These are phyloP conservation scores for Nicotiana paniculata DNA, from an alignment of 257 asterid genomes.

Conservation along the genomic window DNA sequence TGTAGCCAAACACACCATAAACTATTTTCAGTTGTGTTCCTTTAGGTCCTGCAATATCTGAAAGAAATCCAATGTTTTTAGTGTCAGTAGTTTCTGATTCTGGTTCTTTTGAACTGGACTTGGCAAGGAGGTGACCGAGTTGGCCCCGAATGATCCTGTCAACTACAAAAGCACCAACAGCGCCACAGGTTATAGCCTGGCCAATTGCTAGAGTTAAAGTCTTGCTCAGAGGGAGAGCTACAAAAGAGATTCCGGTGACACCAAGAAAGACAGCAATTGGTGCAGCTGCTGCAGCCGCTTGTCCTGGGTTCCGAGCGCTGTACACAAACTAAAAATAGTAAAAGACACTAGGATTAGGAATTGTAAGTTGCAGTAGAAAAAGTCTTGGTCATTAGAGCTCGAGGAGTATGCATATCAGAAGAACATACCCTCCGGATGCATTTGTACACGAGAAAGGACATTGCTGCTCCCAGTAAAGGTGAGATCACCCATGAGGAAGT, in stretches of 20 bases:
- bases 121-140: constrained; percentile 78
- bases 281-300: constrained; percentile 92
- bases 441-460: constrained; percentile 86
- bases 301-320: constrained; percentile 95
- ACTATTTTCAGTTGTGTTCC: constrained; percentile 85
- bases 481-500: constrained; percentile 90
- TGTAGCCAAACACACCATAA: constrained; percentile 86
- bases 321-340: constrained; percentile 68
- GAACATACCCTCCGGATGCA: constrained; percentile 80
- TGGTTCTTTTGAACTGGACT: constrained; percentile 30
- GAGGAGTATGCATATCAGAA: neutral
- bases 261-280: constrained; percentile 86
- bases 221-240: constrained; percentile 79
- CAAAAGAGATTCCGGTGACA: constrained; percentile 62
- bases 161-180: constrained; percentile 53
- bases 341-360: constrained; percentile 28
- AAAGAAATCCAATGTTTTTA: constrained; percentile 54
- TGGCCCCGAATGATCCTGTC: constrained; percentile 56
- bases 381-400: neutral
- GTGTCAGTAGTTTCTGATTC: constrained; percentile 26
- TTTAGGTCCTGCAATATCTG: constrained; percentile 88
- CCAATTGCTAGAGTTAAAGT: constrained; percentile 32
- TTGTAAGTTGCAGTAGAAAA: neutral
- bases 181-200: constrained; percentile 70
- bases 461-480: constrained; percentile 72